These are phyloP conservation scores for Aphanomyces invadans DNA, from an alignment of 352 stramenopile species.

Conservation along the genomic window DNA sequence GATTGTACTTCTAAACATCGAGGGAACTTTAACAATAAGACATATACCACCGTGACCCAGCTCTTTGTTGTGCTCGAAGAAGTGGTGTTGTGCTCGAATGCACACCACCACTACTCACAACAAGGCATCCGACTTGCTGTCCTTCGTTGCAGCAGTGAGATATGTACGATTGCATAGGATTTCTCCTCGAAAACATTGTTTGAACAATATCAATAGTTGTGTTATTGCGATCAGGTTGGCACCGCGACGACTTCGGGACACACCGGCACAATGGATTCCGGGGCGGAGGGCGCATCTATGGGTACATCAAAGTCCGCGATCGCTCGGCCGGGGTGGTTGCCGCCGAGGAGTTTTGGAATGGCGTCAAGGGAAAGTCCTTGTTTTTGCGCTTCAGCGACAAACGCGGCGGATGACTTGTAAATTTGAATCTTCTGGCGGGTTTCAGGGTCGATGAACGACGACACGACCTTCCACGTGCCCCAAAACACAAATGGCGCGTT, in stretches of 20 bases:
- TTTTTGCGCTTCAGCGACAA: slow-evolving; percentile 46
- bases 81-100: too few relatives aligned
- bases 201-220: not conserved
- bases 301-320: slow-evolving; percentile 38
- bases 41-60: too few relatives aligned
- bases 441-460: slow-evolving; percentile 55
- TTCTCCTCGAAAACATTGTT: too few relatives aligned
- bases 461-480: slow-evolving; percentile 70
- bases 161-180: not conserved
- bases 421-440: slow-evolving; percentile 80
- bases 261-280: not conserved
- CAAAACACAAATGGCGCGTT: slow-evolving; percentile 79
- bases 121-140: too few relatives aligned
- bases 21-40: not conserved
- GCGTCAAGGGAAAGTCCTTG: slow-evolving; percentile 53
- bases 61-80: too few relatives aligned
- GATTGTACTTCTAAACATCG: slow-evolving; percentile 38
- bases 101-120: too few relatives aligned
- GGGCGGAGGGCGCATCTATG: too few relatives aligned
- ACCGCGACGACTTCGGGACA: not conserved
- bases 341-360: slow-evolving; percentile 52
- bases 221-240: not conserved
- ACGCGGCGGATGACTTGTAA: slow-evolving; percentile 57
- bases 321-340: slow-evolving; percentile 40
- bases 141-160: too few relatives aligned